Evolutionary conservation across 208 protist species (phyloP), one percentile per base, ranked within the genome.

Genomic region (Porcisia hertigi): DNA sequence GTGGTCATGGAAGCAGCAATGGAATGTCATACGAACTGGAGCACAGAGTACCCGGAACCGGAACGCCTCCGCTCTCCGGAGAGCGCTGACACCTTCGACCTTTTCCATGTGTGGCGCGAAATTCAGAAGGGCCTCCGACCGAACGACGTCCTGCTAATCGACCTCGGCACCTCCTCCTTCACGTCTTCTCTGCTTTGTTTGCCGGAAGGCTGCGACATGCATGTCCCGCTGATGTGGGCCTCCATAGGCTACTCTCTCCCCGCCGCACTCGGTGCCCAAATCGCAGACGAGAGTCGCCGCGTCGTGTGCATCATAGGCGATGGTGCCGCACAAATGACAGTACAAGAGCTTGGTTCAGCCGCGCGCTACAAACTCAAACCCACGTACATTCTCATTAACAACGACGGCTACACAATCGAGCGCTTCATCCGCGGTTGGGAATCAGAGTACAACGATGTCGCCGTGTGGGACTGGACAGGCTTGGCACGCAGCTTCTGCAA

Each of bases 401-500:
- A 90, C 76, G 71, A 81, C 62, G 83, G 86, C 73, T 90, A 90
- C 83, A 86, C 75, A 8, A 90, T 90, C 67, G 86, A 90, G 76
- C 86, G 86, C 62, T 80, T 49, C 66, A 90, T 90, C 69, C 86
- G 77, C 70, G 84, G 83, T 1, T 77, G 76, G 62, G 59, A 84
- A 45, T 80, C 80, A 41, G 4, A 25, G 34, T 90, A 90, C 86
- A 90, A 90, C 76, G 86, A 90, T 62, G 80, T 90, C 62, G 76
- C 80, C 1, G 7, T 59, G 41, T 90, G 83, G 83, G 62, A 87
- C 73, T 90, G 86, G 86, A 77, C 69, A 47, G 75, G 43, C 20
- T 39, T 90, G 54, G 78, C 65, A 57, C 53, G 55, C 34, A 73
- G 69, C 72, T 69, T 81, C 45, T 83, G 52, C 69, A 80, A 75